These are phyloP conservation scores for Besnoitia besnoiti DNA, from an alignment of 169 alveolate species.

Conservation along the genomic window DNA sequence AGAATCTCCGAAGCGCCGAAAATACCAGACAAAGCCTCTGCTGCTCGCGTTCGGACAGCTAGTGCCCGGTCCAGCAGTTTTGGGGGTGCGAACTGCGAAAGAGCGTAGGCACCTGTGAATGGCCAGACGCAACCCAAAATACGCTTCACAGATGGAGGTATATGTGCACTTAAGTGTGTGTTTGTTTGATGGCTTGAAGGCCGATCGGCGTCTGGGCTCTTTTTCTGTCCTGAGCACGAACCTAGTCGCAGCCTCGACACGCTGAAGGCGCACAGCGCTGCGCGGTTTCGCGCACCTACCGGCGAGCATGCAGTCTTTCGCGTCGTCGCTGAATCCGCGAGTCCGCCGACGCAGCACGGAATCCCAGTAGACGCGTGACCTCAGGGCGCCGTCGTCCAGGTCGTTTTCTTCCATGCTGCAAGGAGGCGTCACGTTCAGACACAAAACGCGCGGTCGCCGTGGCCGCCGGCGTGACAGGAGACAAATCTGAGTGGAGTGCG, in stretches of 20 bases:
- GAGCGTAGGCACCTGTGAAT: not conserved
- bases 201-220: no score
- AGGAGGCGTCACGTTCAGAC: no score
- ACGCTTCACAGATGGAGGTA: no score
- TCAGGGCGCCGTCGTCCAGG: not conserved
- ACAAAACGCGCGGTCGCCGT: no score
- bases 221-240: no score
- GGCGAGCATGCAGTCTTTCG: constrained; percentile 15
- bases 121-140: not conserved
- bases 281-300: not conserved
- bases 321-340: not conserved
- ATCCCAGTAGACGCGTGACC: constrained; percentile 10
- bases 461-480: no score
- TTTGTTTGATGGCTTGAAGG: no score
- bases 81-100: not conserved
- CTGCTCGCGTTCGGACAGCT: not conserved
- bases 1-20: not conserved
- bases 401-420: constrained; percentile 13
- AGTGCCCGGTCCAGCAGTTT: not conserved
- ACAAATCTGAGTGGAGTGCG: no score
- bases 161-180: no score
- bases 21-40: not conserved
- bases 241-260: no score
- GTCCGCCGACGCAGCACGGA: not conserved
- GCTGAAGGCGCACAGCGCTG: not conserved